Evolutionary conservation across 2,329 filamentous ascomycete species (phyloP).

Genomic region (Botryosphaeria dothidea): DNA sequence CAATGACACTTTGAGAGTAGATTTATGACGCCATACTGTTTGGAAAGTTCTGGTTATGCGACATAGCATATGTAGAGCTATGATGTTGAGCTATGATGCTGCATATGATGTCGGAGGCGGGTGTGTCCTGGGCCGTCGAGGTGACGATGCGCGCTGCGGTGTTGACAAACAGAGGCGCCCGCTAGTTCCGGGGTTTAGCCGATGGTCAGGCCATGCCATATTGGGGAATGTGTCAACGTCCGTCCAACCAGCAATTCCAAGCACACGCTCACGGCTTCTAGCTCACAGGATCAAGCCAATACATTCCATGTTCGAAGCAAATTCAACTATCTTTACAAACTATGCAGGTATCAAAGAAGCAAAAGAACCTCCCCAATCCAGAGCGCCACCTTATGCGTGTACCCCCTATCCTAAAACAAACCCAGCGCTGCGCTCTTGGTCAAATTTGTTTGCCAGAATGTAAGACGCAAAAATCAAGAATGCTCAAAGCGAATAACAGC

Average conservation of each 20-base stretch:
- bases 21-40: not conserved
- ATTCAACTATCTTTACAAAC: not conserved
- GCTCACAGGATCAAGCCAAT: not conserved
- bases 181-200: not conserved
- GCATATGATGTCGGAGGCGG: not conserved
- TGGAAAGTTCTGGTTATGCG: not conserved
- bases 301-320: not conserved
- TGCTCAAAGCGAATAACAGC: too few relatives aligned
- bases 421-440: not conserved
- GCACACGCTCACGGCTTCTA: not conserved
- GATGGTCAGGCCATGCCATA: not conserved
- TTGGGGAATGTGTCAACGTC: not conserved
- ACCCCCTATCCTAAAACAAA: not conserved
- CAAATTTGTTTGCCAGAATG: not conserved
- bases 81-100: constrained; percentile 8
- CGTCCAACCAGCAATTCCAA: too few relatives aligned
- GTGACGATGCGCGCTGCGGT: not conserved
- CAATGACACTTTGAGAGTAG: not conserved
- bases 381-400: not conserved
- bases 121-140: not conserved
- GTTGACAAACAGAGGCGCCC: constrained; percentile 11
- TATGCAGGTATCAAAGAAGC: not conserved
- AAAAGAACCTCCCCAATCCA: not conserved
- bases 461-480: not conserved
- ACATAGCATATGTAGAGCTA: constrained; percentile 3